Evolutionary conservation across 2,329 filamentous ascomycete genomes (phyloP).

Genomic region (Cryphonectria naterciae): DNA sequence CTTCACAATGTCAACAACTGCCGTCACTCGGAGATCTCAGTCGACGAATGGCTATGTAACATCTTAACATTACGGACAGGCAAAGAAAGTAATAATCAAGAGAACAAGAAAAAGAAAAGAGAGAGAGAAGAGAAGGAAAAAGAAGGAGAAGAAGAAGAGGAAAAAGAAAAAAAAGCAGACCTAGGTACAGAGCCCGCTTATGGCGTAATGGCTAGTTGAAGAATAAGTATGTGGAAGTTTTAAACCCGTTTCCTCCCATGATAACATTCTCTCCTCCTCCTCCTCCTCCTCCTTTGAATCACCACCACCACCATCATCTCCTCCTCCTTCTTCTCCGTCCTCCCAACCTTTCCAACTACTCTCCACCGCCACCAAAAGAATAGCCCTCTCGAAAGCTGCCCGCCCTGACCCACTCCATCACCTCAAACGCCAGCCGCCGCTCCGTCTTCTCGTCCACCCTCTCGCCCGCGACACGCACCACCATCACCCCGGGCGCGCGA

Average conservation of each 20-base stretch:
- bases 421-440: constrained; percentile 81
- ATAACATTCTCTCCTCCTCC: neutral
- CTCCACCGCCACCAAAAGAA: constrained; percentile 9
- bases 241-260: neutral
- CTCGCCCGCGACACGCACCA: constrained; percentile 53
- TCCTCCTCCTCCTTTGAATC: neutral
- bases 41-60: neutral
- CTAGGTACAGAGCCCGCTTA: neutral
- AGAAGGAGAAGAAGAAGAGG: neutral
- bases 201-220: neutral
- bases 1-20: neutral
- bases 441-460: constrained; percentile 70
- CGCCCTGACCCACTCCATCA: constrained; percentile 75
- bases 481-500: constrained; percentile 55
- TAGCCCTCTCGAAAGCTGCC: constrained; percentile 46
- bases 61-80: neutral
- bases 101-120: neutral
- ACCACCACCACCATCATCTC: too few relatives aligned
- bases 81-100: neutral
- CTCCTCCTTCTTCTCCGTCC: neutral
- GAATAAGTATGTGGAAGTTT: neutral
- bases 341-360: constrained; percentile 1
- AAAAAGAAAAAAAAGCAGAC: neutral
- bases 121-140: neutral
- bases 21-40: neutral